These are phyloP conservation scores for Lichtheimia corymbifera DNA, from an alignment of 371 early-diverging fungal species.

Conservation along the genomic window DNA sequence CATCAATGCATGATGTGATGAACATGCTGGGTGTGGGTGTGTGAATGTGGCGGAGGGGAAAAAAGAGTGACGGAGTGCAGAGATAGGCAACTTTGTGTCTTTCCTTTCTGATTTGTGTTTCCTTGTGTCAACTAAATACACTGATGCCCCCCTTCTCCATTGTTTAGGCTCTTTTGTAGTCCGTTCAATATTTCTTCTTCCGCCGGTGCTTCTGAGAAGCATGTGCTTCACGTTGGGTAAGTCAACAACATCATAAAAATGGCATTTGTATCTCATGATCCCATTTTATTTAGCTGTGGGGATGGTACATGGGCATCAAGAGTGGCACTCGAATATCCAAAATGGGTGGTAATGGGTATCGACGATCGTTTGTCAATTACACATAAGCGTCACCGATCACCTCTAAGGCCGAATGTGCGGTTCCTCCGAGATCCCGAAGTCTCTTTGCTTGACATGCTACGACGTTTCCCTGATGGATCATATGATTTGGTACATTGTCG, in stretches of 20 bases:
- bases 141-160: too few relatives aligned
- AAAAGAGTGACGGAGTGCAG: background rate
- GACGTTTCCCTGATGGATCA: constrained; percentile 23
- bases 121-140: too few relatives aligned
- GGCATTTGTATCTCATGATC: background rate
- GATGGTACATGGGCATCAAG: constrained; percentile 43
- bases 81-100: constrained; percentile 4
- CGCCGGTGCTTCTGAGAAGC: constrained; percentile 28
- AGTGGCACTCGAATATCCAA: constrained; percentile 30
- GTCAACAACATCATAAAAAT: background rate
- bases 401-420: background rate
- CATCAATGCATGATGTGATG: background rate
- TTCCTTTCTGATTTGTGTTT: background rate
- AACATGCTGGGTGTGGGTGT: background rate
- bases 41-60: constrained; percentile 1
- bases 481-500: constrained; percentile 42
- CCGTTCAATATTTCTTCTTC: constrained; percentile 22
- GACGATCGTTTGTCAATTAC: constrained; percentile 17
- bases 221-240: constrained; percentile 46
- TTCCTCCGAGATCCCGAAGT: background rate
- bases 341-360: constrained; percentile 38
- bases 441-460: constrained; percentile 27
- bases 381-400: background rate
- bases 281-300: constrained; percentile 31
- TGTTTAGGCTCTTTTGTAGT: constrained; percentile 29